Evolutionary conservation across 306 rosid species (phyloP), one percentile per base, ranked within the genome.

Genomic region (Oxytropis ochrocephala): DNA sequence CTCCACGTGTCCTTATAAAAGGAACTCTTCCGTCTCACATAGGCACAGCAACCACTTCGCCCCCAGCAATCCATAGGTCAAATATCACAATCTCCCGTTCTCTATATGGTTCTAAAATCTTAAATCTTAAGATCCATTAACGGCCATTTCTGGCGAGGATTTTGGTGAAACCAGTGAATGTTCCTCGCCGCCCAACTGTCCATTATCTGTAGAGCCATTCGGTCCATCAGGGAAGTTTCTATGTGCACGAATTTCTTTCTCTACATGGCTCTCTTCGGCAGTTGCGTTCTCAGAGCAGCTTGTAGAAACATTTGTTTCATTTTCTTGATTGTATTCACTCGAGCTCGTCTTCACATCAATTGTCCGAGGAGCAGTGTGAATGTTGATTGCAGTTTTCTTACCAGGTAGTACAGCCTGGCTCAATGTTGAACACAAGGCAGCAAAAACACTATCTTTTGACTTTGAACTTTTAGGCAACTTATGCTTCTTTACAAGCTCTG

Each of bases 91-190:
- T 51, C 19, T 43, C 35, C 46, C 69, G 64, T 64, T 59, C 71
- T 38, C 61, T 51, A 73, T 64, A 48, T n/a, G 46, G 52, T 39
- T 64, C 46, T 41, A 17, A 71, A 19, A 69, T 73, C 73, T 78
- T 46, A 90, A 2, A 1, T 21, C 73, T 78, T 42, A 90, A 2
- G 91, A 90, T 59, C 98, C 97, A 61, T 82, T 90, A 51, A 87
- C 94, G 58, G 91, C 79, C 98, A 90, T 93, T 75, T 90, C 97
- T 6, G 96, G 90, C 0, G 98, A 90, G 66, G 98, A 88, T 74
- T 90, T 85, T 6, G 92, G 90, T 3, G 98, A 90, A 64, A 87
- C 78, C 83, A 88, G 69, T 16, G 88, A 69, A 75, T 88, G 78
- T 16, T 86, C 97, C 79, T 88, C 97, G 6, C 84, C 81, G 46